These are phyloP conservation scores for Thoreauomyces humboldtii DNA, from an alignment of 192 early-diverging fungal species.

Conservation along the genomic window DNA sequence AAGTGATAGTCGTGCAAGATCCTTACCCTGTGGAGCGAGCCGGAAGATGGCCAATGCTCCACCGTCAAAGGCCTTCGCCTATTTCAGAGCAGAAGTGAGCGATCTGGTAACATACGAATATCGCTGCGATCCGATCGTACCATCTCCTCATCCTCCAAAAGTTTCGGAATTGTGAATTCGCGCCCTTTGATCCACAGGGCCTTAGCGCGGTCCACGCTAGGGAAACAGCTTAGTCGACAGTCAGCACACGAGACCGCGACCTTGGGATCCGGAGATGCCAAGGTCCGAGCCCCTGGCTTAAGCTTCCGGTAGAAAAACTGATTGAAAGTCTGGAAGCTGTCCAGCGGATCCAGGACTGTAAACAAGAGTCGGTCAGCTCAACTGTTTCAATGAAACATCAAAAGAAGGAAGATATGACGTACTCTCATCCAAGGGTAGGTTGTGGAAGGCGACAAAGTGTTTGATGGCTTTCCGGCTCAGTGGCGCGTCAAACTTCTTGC, in stretches of 20 bases:
- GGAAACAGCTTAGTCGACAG: conserved; percentile 67
- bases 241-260: conserved; percentile 75
- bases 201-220: conserved; percentile 62
- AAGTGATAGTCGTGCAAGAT: neutral
- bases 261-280: conserved; percentile 35
- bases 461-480: conserved; percentile 61
- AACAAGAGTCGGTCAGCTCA: neutral
- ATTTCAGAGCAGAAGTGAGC: neutral
- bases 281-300: conserved; percentile 57
- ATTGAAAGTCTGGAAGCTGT: conserved; percentile 73
- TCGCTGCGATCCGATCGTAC: neutral
- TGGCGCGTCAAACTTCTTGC: conserved; percentile 67
- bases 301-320: conserved; percentile 84
- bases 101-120: neutral
- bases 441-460: conserved; percentile 71
- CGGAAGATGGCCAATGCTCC: conserved; percentile 70
- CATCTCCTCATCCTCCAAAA: conserved; percentile 52
- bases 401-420: neutral
- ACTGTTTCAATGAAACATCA: neutral
- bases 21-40: conserved; percentile 69
- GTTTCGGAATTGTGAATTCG: conserved; percentile 59
- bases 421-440: conserved; percentile 61
- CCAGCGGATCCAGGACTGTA: conserved; percentile 60
- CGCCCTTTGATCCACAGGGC: conserved; percentile 80
- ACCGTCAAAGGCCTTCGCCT: conserved; percentile 50